Evolutionary conservation across 1,284 basidiomycete genomes (phyloP).

Genomic region (Ustilago bromivora): DNA sequence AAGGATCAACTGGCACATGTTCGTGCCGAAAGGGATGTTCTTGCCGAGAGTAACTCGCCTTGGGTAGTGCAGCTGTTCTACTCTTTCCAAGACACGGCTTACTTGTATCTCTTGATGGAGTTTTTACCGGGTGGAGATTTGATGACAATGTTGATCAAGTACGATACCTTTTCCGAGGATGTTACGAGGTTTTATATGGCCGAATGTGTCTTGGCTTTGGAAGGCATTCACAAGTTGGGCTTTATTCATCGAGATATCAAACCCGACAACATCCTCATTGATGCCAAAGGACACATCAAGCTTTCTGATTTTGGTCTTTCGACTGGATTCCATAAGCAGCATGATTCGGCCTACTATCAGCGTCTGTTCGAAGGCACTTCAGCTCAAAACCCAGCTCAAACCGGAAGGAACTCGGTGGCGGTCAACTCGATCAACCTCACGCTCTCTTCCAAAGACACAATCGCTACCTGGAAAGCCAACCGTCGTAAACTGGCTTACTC

Average conservation of each 20-base stretch:
- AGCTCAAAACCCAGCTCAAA: slow-evolving; percentile 50
- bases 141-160: slow-evolving; percentile 99
- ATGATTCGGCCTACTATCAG: slow-evolving; percentile 94
- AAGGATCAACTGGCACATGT: slow-evolving; percentile 98
- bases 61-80: slow-evolving; percentile 99
- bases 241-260: slow-evolving; percentile 98
- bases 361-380: slow-evolving; percentile 79
- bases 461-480: slow-evolving; percentile 96
- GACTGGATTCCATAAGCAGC: slow-evolving; percentile 93
- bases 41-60: slow-evolving; percentile 95
- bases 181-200: slow-evolving; percentile 99
- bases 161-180: slow-evolving; percentile 98
- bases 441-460: slow-evolving; percentile 66
- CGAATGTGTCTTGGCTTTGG: slow-evolving; percentile 96
- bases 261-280: slow-evolving; percentile 97
- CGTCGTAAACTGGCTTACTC: slow-evolving; percentile 96
- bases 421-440: slow-evolving; percentile 69
- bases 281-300: slow-evolving; percentile 91
- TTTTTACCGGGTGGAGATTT: slow-evolving; percentile 97
- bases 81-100: slow-evolving; percentile 96
- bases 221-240: slow-evolving; percentile 97
- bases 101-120: slow-evolving; percentile 98
- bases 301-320: slow-evolving; percentile 96
- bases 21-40: slow-evolving; percentile 95
- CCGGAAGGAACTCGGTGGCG: slow-evolving; percentile 67